Evolutionary conservation across 169 alveolate species (phyloP).

Genomic region (Amoebophrya sp.): DNA sequence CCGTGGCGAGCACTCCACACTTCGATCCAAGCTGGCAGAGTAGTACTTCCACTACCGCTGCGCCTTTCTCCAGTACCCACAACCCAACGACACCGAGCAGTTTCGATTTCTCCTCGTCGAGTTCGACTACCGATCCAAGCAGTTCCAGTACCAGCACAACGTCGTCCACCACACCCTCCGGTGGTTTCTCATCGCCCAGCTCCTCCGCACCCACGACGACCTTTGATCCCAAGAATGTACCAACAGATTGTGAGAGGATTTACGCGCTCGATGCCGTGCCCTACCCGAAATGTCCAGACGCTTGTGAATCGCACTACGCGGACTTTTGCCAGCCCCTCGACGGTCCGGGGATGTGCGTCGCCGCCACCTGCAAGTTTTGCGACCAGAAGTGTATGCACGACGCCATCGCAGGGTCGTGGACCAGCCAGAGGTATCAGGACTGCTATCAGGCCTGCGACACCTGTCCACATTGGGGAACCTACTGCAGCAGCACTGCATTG

Average conservation of each 20-base stretch:
- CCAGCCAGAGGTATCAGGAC: not conserved
- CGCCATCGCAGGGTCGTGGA: not conserved
- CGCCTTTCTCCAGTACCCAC: too few species aligned
- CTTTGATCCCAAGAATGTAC: not conserved
- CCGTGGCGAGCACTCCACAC: not conserved
- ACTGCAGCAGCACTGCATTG: not conserved
- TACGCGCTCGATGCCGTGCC: slow-evolving; percentile 10
- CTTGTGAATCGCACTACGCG: slow-evolving; percentile 7
- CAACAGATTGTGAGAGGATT: not conserved
- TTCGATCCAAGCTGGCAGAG: not conserved
- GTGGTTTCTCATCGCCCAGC: not conserved
- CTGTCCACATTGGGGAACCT: not conserved
- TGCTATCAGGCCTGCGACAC: not conserved
- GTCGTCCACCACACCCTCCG: not conserved
- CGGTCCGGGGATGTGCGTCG: not conserved
- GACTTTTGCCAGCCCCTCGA: not conserved
- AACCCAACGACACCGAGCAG: too few species aligned
- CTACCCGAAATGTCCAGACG: not conserved
- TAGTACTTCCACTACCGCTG: too few species aligned
- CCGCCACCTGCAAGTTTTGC: not conserved
- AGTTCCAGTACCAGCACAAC: not conserved
- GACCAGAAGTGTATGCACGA: not conserved
- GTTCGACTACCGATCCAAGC: too few species aligned
- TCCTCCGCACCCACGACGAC: not conserved
- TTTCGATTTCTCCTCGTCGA: too few species aligned